Percentiles rank a stretch among this genome's conserved stretches.
phyloP scores from a whole-genome alignment of 176 grass and related monocot species.

The Triticum urartu region DNA sequence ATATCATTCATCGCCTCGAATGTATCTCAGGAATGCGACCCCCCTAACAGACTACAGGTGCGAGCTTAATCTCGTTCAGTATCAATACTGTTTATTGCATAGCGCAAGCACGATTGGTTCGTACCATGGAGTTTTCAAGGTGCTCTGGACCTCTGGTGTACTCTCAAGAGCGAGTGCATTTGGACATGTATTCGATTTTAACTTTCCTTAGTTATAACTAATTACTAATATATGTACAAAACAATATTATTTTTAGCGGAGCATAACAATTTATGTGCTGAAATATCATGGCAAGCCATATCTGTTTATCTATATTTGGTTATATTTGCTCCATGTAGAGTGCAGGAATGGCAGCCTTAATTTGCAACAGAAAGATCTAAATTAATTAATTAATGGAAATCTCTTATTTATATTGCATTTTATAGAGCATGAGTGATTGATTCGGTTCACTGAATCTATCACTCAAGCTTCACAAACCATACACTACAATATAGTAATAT shows the following conservation, averaged over 20 bases:
- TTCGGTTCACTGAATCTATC: neutral
- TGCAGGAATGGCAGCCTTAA: neutral
- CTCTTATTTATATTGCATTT: neutral
- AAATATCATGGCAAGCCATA: neutral
- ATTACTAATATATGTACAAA: too few species aligned
- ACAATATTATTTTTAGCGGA: neutral
- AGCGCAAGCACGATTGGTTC: neutral
- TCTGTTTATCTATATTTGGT: neutral
- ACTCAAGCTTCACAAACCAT: constrained; percentile 4
- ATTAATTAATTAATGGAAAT: neutral
- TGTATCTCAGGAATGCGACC: neutral
- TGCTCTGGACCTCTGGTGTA: neutral
- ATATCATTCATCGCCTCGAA: neutral
- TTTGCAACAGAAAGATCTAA: neutral
- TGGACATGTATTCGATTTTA: neutral
- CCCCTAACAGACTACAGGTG: neutral
- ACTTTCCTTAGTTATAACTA: neutral
- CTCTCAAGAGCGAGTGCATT: too few species aligned
- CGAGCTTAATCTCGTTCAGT: neutral
- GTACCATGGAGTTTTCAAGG: neutral
- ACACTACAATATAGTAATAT: neutral
- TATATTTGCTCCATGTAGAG: neutral
- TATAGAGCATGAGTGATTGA: constrained; percentile 20
- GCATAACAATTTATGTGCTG: neutral
- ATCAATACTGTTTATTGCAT: neutral